These are phyloP conservation scores for Pseudohyphozyma bogoriensis DNA, from an alignment of 768 basidiomycete species.

Conservation along the genomic window DNA sequence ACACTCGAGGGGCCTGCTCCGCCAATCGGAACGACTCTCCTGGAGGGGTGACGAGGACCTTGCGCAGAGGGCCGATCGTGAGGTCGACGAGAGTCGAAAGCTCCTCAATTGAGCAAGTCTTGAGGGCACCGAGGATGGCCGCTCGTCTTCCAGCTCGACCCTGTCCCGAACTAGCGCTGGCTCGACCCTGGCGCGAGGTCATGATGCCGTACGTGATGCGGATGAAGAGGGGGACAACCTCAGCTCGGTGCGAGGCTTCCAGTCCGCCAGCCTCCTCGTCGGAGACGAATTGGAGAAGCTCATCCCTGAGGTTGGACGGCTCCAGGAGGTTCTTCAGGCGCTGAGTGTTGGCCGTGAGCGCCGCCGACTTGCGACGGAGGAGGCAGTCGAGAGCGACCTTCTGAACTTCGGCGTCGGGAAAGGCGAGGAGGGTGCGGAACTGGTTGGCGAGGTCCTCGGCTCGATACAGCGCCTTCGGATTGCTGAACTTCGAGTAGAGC, in stretches of 20 bases:
- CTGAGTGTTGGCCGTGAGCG: constrained; percentile 51
- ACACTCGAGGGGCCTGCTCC: constrained; percentile 12
- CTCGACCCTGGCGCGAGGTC: constrained; percentile 63
- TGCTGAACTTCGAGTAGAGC: constrained; percentile 78
- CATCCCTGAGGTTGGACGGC: constrained; percentile 79
- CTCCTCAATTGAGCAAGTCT: constrained; percentile 61
- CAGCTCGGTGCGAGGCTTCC: constrained; percentile 49
- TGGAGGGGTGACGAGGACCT: constrained; percentile 8
- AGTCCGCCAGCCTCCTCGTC: constrained; percentile 45
- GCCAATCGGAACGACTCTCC: constrained; percentile 29
- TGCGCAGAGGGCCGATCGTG: constrained; percentile 65
- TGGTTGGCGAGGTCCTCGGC: constrained; percentile 55
- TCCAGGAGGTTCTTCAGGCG: constrained; percentile 63
- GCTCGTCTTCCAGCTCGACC: constrained; percentile 55
- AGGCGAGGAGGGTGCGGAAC: constrained; percentile 66
- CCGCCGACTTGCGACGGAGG: constrained; percentile 62
- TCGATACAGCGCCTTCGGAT: constrained; percentile 77
- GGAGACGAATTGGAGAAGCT: constrained; percentile 62
- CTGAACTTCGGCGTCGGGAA: constrained; percentile 73
- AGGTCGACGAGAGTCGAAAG: constrained; percentile 67
- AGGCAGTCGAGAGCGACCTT: constrained; percentile 64
- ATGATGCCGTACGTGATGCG: constrained; percentile 79
- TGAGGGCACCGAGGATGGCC: constrained; percentile 63
- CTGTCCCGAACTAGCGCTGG: constrained; percentile 44
- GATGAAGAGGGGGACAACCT: constrained; percentile 59